Percentiles rank a stretch among this genome's conserved stretches.
Conservation (phyloP, 2,329 filamentous ascomycete genomes). For the Epichloe coenophiala region DNA sequence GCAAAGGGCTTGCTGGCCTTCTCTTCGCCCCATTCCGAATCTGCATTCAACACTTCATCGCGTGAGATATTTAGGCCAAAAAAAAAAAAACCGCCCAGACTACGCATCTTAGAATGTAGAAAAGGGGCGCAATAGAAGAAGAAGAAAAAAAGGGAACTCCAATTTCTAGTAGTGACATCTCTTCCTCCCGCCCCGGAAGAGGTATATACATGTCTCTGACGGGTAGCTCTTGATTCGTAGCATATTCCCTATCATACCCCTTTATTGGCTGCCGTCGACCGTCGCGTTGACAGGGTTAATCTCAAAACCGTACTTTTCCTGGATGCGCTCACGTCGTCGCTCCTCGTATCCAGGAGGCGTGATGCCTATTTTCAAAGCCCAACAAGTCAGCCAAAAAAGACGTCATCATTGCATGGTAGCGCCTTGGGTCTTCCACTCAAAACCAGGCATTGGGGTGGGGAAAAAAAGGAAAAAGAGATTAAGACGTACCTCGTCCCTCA, state of each 20-base stretch:
- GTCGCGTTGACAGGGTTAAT: slow-evolving; percentile 51
- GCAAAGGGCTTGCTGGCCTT: no score
- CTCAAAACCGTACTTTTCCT: slow-evolving; percentile 80
- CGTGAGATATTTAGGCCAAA: no score
- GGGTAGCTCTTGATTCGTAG: background rate
- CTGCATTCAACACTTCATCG: no score
- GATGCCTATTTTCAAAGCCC: slow-evolving; percentile 47
- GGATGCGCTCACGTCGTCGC: slow-evolving; percentile 65
- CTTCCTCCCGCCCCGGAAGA: slow-evolving; percentile 20
- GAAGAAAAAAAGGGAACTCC: slow-evolving; percentile 7
- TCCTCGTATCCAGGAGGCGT: slow-evolving; percentile 72
- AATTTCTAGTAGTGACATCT: slow-evolving; percentile 4
- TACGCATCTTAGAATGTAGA: background rate
- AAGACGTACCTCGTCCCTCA: slow-evolving; percentile 67
- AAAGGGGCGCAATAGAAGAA: background rate
- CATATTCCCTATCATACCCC: background rate
- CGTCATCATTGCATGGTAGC: background rate
- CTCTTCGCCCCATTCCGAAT: no score
- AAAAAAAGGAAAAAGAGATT: no score
- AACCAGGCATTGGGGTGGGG: background rate
- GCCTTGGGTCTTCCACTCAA: no score
- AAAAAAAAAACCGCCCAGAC: background rate
- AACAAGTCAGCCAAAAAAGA: background rate
- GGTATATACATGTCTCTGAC: slow-evolving; percentile 20
- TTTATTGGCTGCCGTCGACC: slow-evolving; percentile 29